Evolutionary conservation across 768 basidiomycete species (phyloP).

Genomic region (Pleurotus giganteus): DNA sequence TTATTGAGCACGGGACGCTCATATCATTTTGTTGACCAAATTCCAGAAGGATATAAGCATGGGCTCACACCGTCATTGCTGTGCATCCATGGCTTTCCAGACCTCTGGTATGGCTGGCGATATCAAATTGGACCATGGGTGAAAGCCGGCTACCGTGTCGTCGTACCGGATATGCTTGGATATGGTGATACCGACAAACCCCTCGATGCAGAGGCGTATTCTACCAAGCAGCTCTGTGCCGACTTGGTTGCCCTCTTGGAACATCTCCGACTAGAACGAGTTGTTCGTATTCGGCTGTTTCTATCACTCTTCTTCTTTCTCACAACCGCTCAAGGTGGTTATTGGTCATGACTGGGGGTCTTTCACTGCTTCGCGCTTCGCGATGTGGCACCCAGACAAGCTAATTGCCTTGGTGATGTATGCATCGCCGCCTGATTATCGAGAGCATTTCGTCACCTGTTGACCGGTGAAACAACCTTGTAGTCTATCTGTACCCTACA

Average conservation of each 20-base stretch:
- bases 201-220: slow-evolving; percentile 49
- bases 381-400: slow-evolving; percentile 69
- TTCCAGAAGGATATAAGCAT: slow-evolving; percentile 42
- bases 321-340: slow-evolving; percentile 41
- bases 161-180: slow-evolving; percentile 63
- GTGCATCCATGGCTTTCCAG: slow-evolving; percentile 83
- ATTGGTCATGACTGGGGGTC: slow-evolving; percentile 86
- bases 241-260: slow-evolving; percentile 71
- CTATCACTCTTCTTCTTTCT: background rate
- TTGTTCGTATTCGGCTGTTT: slow-evolving; percentile 43
- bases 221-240: slow-evolving; percentile 54
- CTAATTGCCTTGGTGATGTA: slow-evolving; percentile 60
- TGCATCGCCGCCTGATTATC: background rate
- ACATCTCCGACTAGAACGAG: slow-evolving; percentile 45
- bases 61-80: slow-evolving; percentile 50
- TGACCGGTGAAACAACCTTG: background rate
- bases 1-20: slow-evolving; percentile 55
- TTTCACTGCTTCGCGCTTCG: slow-evolving; percentile 60
- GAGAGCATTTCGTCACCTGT: background rate
- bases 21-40: slow-evolving; percentile 74
- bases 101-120: slow-evolving; percentile 72
- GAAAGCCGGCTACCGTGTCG: slow-evolving; percentile 55
- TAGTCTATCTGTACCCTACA: slow-evolving; percentile 68
- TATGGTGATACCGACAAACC: slow-evolving; percentile 69
- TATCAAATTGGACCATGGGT: slow-evolving; percentile 74